Evolutionary conservation across 176 grass and related monocot genomes (phyloP).

Genomic region (Eragrostis curvula): DNA sequence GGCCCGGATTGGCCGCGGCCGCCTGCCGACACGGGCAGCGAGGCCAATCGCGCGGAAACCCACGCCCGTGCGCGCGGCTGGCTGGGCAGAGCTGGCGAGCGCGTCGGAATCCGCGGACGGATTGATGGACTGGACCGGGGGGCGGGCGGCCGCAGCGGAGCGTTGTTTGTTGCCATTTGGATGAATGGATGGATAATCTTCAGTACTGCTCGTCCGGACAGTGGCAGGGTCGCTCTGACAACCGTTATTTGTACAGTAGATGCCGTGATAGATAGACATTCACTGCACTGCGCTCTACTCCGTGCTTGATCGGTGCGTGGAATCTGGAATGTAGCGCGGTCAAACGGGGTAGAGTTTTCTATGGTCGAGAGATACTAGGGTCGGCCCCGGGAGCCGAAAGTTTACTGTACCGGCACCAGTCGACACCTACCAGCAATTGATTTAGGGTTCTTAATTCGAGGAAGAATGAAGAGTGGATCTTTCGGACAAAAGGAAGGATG

Average conservation of each 20-base stretch:
- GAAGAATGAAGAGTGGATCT: no score
- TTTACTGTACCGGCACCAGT: background rate
- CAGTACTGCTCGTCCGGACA: no score
- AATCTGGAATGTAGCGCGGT: conserved; percentile 22
- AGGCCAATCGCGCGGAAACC: conserved; percentile 31
- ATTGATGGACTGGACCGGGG: background rate
- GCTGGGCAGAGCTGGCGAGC: background rate
- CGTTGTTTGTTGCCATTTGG: conserved; percentile 18
- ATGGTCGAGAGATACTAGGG: background rate
- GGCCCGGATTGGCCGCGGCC: conserved; percentile 31
- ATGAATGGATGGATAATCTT: no score
- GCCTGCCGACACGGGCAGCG: conserved; percentile 41
- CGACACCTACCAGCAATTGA: background rate
- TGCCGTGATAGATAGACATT: background rate
- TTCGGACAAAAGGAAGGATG: no score
- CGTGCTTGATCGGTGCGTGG: background rate
- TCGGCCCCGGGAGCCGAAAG: background rate
- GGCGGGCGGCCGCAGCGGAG: background rate
- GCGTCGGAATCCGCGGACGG: conserved; percentile 30
- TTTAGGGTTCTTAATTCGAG: no score
- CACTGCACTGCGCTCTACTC: background rate
- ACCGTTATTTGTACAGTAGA: conserved; percentile 23
- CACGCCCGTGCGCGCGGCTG: conserved; percentile 3
- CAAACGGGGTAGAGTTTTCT: background rate
- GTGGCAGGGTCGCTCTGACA: background rate